Conservation (phyloP, 2,329 filamentous ascomycete species). For the Cordyceps militaris region DNA sequence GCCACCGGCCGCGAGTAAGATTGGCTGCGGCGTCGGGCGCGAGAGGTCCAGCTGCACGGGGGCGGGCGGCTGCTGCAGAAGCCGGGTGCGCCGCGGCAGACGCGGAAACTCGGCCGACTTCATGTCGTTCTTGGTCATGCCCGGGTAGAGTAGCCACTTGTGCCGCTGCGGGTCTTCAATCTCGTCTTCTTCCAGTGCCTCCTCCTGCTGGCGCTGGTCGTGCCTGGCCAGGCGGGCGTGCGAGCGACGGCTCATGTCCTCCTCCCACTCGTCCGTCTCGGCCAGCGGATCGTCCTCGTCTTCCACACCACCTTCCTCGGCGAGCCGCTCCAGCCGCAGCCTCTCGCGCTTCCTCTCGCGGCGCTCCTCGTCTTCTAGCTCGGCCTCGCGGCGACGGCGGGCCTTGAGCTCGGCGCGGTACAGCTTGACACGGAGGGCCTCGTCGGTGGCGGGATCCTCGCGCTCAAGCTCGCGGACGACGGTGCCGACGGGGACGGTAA, state of each 20-base stretch:
- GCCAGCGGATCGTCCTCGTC: slow-evolving; percentile 15
- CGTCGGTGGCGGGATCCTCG: slow-evolving; percentile 67
- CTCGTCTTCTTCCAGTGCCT: slow-evolving; percentile 33
- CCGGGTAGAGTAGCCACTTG: slow-evolving; percentile 84
- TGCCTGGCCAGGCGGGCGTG: neutral
- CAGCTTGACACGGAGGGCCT: slow-evolving; percentile 34
- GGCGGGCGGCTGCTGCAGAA: slow-evolving; percentile 60
- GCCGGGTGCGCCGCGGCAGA: slow-evolving; percentile 43
- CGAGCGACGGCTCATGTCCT: slow-evolving; percentile 15
- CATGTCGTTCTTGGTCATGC: slow-evolving; percentile 63
- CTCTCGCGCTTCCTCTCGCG: slow-evolving; percentile 12
- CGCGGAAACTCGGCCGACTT: slow-evolving; percentile 44
- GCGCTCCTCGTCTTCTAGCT: slow-evolving; percentile 29
- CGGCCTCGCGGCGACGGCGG: slow-evolving; percentile 23
- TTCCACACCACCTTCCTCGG: slow-evolving; percentile 7
- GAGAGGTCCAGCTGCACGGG: slow-evolving; percentile 70
- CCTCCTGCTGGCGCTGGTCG: slow-evolving; percentile 13
- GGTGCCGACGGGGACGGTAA: slow-evolving; percentile 89
- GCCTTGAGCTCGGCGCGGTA: slow-evolving; percentile 28
- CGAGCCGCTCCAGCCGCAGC: neutral
- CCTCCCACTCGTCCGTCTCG: slow-evolving; percentile 27
- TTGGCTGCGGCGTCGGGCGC: slow-evolving; percentile 70
- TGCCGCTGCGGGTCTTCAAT: slow-evolving; percentile 46
- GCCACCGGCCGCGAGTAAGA: slow-evolving; percentile 80
- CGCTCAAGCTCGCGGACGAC: slow-evolving; percentile 77